Conservation (phyloP, 2,329 filamentous ascomycete genomes). For the Ophiocordyceps camponoti-saundersi region DNA sequence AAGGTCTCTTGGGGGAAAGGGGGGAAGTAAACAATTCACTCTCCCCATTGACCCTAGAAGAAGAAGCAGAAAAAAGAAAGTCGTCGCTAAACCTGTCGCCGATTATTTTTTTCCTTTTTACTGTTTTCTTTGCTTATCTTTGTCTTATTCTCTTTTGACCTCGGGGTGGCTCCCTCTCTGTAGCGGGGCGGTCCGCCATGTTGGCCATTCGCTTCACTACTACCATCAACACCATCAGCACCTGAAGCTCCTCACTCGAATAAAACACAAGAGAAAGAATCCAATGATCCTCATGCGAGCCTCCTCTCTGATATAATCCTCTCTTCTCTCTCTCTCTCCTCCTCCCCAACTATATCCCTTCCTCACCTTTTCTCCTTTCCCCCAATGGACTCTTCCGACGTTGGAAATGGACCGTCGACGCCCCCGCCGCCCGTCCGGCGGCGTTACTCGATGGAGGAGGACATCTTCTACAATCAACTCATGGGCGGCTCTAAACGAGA, state of each 20-base stretch:
- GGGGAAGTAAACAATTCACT: no score
- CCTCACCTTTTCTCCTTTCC: no score
- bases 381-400: slow-evolving; percentile 17
- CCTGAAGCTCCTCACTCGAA: not conserved
- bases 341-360: no score
- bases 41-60: no score
- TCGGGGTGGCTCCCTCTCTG: not conserved
- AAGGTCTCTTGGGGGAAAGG: no score
- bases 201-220: not conserved
- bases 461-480: slow-evolving; percentile 33
- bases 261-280: not conserved
- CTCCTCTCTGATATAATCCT: slow-evolving; percentile 1
- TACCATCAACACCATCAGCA: not conserved
- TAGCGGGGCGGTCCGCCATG: not conserved
- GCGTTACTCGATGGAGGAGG: slow-evolving; percentile 37
- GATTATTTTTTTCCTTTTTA: no score
- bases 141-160: not conserved
- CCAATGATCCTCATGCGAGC: not conserved
- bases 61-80: no score
- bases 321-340: no score
- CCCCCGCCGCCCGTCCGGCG: slow-evolving; percentile 20
- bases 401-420: slow-evolving; percentile 16
- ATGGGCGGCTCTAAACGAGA: slow-evolving; percentile 27
- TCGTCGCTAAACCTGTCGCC: no score
- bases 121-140: not conserved